These are phyloP conservation scores for Rhizopogon vulgaris DNA, from an alignment of 768 basidiomycete genomes.

Conservation along the genomic window DNA sequence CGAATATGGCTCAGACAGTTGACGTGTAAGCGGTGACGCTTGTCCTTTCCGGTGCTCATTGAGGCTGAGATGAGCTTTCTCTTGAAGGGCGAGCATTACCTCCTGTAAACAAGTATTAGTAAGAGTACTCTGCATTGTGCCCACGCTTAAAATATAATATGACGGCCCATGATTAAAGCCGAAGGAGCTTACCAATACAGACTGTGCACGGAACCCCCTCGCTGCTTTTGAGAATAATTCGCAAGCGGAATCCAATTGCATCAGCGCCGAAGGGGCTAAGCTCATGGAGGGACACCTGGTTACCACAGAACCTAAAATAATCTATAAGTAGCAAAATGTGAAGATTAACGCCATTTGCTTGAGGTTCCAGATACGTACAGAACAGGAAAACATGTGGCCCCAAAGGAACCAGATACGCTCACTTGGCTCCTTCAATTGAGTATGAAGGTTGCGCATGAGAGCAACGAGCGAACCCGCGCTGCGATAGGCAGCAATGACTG, in stretches of 20 bases:
- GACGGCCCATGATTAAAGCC: not conserved
- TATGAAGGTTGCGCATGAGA: constrained; percentile 61
- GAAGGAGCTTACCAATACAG: constrained; percentile 48
- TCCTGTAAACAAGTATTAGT: constrained; percentile 30
- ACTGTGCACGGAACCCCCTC: constrained; percentile 54
- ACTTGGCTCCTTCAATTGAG: constrained; percentile 55
- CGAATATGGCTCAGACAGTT: constrained; percentile 34
- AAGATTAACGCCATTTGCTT: constrained; percentile 8
- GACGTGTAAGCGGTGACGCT: constrained; percentile 34
- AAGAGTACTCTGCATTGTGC: not conserved
- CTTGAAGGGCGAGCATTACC: constrained; percentile 58
- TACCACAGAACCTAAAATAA: constrained; percentile 69
- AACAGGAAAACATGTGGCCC: constrained; percentile 51
- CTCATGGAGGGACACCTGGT: constrained; percentile 78
- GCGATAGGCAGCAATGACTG: constrained; percentile 69
- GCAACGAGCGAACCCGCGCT: constrained; percentile 68
- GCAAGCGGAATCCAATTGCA: constrained; percentile 70
- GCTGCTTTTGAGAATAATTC: constrained; percentile 70
- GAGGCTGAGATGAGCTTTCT: constrained; percentile 59
- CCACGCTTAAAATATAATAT: not conserved
- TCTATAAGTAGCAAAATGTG: constrained; percentile 25
- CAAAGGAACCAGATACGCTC: constrained; percentile 58
- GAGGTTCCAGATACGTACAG: constrained; percentile 34
- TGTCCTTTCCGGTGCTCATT: constrained; percentile 60
- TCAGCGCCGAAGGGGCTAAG: constrained; percentile 65